Conservation (phyloP, 306 rosid species). For the Prunus campanulata region DNA sequence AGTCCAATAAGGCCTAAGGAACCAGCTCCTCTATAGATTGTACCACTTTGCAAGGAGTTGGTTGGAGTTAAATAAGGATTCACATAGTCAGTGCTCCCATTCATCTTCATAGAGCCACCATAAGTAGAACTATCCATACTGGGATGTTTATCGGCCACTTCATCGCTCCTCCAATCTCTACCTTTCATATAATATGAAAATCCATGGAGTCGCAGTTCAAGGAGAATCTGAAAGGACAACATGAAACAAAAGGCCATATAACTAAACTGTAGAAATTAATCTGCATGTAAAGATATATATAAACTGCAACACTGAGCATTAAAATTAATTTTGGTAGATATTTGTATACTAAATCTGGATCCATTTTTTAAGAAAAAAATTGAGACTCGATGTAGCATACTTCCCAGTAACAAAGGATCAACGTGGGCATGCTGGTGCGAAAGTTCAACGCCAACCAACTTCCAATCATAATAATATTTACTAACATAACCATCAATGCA, state of each 20-base stretch:
- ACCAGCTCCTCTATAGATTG: conserved; percentile 45
- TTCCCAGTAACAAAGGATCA: neutral
- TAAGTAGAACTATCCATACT: conserved; percentile 37
- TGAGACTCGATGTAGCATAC: neutral
- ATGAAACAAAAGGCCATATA: conserved; percentile 15
- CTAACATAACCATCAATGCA: no score
- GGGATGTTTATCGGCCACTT: conserved; percentile 38
- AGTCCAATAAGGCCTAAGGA: conserved; percentile 78
- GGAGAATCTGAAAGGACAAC: conserved; percentile 54
- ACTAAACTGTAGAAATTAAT: conserved; percentile 13
- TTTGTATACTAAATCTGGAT: neutral
- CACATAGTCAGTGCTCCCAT: conserved; percentile 48
- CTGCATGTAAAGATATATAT: conserved; percentile 1
- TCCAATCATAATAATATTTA: no score
- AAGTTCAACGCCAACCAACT: no score
- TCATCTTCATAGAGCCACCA: conserved; percentile 36
- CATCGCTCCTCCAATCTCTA: conserved; percentile 33
- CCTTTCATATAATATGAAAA: conserved; percentile 40
- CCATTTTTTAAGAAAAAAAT: neutral
- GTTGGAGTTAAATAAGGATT: conserved; percentile 25
- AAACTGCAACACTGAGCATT: conserved; percentile 18
- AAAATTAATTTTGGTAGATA: neutral
- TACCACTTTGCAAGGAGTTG: conserved; percentile 31
- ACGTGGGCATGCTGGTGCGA: neutral
- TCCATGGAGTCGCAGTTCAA: conserved; percentile 75